Evolutionary conservation across 345 rosid genomes (phyloP), one percentile per base, ranked within the genome.

Genomic region (Syzygium grande): DNA sequence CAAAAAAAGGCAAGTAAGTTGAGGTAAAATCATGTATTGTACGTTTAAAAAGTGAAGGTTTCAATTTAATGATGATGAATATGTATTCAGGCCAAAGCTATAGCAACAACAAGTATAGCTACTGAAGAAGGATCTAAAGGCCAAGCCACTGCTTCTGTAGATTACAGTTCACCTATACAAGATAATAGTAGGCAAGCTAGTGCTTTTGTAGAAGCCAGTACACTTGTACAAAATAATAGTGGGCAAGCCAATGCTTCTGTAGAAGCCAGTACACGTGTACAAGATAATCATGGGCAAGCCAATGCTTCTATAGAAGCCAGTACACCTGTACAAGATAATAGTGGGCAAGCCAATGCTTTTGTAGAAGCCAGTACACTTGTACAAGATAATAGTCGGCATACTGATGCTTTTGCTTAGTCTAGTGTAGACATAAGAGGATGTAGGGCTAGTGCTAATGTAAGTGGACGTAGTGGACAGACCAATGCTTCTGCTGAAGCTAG

Each of bases 91-190:
- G 21, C 1, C 29, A 63, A 65, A 29, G 5, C 1, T 65, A 29
- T 13, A 65, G 11, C 1, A 65, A 65, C 5, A 0, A 15, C 0
- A 65, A 65, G 41, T 9, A 1, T 9, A 14, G 5, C 43, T 41
- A 0, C 2, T n/a, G 10, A 7, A 29, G 2, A 22, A 15, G 77
- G 41, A 65, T 65, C 5, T 7, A 1, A 15, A 65, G 34, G 11
- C 5, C 11, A 6, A 5, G 77, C 38, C 3, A 63, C 6, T 63
- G 21, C 38, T 63, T 15, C 0, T 14, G 1, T 2, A 14, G 17
- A 63, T 0, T 19, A 38, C 4, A 63, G 34, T n/a, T n/a, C 41
- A n/a, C 43, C 43, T 41, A n/a, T 63, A 29, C 1, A 2, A 13
- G 41, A 63, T 8, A 63, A 14, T n/a, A 63, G 0, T 29, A 1